Base-by-base conservation (phyloP, 495 filamentous ascomycete genomes). In the Rhypophila decipiens region DNA sequence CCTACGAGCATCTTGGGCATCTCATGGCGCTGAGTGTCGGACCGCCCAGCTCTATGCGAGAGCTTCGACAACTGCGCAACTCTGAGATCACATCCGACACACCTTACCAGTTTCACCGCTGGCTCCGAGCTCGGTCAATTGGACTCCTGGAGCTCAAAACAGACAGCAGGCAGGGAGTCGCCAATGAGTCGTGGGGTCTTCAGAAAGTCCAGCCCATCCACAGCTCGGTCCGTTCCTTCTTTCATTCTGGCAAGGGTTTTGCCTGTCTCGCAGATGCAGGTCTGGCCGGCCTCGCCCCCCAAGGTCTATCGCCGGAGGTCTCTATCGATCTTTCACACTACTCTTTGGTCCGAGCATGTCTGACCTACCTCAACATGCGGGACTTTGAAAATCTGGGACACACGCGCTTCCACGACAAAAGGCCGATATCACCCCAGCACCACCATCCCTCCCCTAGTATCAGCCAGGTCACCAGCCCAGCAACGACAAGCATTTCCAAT, bases 301-400 rank as follows among this genome's bases (percentile, higher is more conserved):
- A 34, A 13, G 9, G 10, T n/a, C 48, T 57, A 22, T 43, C 48
- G 1, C 21, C 50, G 0, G 24, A 51, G 2, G 50, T 58, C 22
- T 59, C 56, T 24, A 38, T 64, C 42, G 58, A 66, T 39, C 39
- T 66, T 7, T 58, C 55, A 3, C 64, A 68, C 49, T 63, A 62
- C 51, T 43, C 60, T 10, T 49, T 69, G 5, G 55, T 69, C 22
- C 57, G 55, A 31, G 61, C 65, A 0, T 64, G 64, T 37, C 47
- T 68, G 1, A 54, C 49, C 0, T 68, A 66, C 39, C 58, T 70
- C 51, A 63, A 67, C 46, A 67, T 66, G 56, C 49, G 55, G 10
- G 67, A 68, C 20, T 64, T 64, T 20, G 59, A 63, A 22, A 44
- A 53, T 19, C 56, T 68, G 10, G 58, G 57, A 13, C 56, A 52